Evolutionary conservation across 495 filamentous ascomycete genomes (phyloP).

Genomic region (Penicillium coffeae): DNA sequence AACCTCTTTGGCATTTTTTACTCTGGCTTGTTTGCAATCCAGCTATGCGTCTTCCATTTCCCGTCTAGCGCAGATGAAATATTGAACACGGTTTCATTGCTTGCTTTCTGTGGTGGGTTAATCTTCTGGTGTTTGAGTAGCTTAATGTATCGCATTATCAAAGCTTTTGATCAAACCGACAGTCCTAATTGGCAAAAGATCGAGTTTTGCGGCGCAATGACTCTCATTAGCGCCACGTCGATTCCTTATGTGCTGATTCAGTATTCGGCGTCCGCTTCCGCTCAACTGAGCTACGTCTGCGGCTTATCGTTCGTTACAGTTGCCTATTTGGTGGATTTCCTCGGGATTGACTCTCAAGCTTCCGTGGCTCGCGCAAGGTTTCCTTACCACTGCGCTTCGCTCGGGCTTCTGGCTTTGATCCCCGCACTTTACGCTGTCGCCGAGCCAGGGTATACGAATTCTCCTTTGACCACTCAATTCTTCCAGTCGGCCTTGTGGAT

Average conservation of each 20-base stretch:
- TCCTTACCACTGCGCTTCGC: conserved; percentile 7
- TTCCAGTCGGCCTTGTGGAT: not conserved
- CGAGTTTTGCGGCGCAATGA: conserved; percentile 1
- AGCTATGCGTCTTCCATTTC: conserved; percentile 9
- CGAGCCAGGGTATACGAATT: not conserved
- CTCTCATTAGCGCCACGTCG: conserved; percentile 3
- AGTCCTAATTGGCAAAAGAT: conserved; percentile 1
- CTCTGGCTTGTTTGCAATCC: conserved; percentile 7
- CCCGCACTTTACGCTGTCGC: conserved; percentile 6
- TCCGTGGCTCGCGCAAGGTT: conserved; percentile 1
- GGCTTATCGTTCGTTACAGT: conserved; percentile 3
- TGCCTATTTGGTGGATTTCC: conserved; percentile 5
- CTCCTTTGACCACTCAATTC: conserved; percentile 3
- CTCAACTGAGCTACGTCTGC: conserved; percentile 5
- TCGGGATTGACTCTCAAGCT: not conserved
- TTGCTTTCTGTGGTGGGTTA: conserved; percentile 1
- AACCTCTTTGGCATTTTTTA: conserved; percentile 7
- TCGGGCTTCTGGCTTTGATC: conserved; percentile 4
- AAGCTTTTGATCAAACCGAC: not conserved
- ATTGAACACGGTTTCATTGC: conserved; percentile 1
- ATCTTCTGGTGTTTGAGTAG: conserved; percentile 4
- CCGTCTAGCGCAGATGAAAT: conserved; percentile 1
- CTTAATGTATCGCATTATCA: conserved; percentile 4
- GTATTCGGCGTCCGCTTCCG: not conserved
- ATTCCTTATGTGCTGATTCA: conserved; percentile 4